These are phyloP conservation scores for Naganishia liquefaciens DNA, from an alignment of 1,284 basidiomycete genomes.

Conservation along the genomic window DNA sequence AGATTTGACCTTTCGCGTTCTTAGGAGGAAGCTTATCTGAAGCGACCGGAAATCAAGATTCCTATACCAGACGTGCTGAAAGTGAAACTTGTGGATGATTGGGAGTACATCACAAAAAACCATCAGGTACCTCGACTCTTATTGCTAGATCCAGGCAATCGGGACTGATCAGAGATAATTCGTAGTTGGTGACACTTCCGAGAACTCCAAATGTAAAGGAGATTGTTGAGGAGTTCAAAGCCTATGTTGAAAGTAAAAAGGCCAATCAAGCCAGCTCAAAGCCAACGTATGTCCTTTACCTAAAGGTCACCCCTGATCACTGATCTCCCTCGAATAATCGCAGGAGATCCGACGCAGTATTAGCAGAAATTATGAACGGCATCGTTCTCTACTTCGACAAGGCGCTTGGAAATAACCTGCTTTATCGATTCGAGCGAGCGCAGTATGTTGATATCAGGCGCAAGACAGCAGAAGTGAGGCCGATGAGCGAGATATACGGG, in stretches of 20 bases:
- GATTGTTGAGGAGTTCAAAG: conserved; percentile 76
- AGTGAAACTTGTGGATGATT: conserved; percentile 89
- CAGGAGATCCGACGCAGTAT: conserved; percentile 61
- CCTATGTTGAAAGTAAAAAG: conserved; percentile 57
- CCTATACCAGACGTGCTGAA: conserved; percentile 87
- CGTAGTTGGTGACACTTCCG: conserved; percentile 82
- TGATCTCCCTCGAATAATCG: not conserved
- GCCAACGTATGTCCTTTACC: conserved; percentile 50
- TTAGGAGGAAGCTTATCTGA: conserved; percentile 59
- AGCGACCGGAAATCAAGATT: conserved; percentile 87
- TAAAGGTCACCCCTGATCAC: too few relatives aligned
- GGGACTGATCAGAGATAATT: not conserved
- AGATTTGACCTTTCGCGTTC: not conserved
- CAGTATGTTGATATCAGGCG: conserved; percentile 85
- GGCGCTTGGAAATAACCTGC: conserved; percentile 81
- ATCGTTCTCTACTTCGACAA: conserved; percentile 93
- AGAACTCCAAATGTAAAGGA: conserved; percentile 76
- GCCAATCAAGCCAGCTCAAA: conserved; percentile 38
- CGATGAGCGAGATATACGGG: conserved; percentile 89
- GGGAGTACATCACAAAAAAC: conserved; percentile 96
- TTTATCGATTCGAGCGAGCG: conserved; percentile 90
- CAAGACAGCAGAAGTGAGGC: conserved; percentile 68
- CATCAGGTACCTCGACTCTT: conserved; percentile 65
- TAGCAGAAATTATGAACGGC: conserved; percentile 82
- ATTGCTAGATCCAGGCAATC: not conserved